These are phyloP conservation scores for Podospora fimiseda DNA, from an alignment of 495 filamentous ascomycete species.

Conservation along the genomic window DNA sequence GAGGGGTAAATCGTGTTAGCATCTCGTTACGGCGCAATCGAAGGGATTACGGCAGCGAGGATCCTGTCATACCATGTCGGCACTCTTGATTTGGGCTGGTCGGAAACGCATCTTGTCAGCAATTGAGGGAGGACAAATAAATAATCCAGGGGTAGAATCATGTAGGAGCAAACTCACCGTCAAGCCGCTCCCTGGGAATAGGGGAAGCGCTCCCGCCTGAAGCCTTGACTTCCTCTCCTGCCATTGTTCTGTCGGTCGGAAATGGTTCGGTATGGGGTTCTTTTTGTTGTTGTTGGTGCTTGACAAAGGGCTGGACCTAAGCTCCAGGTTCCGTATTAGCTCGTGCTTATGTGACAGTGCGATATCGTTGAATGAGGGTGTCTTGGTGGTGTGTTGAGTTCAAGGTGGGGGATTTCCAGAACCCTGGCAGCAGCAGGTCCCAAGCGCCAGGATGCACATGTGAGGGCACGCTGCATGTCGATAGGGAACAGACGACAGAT, in stretches of 20 bases:
- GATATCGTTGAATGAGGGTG: background rate
- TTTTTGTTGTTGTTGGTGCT: background rate
- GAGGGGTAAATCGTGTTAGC: slow-evolving; percentile 21
- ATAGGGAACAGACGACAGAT: too few species aligned
- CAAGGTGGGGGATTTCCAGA: background rate
- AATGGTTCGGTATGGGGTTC: slow-evolving; percentile 1
- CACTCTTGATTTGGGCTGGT: slow-evolving; percentile 89
- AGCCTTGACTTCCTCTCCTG: slow-evolving; percentile 21
- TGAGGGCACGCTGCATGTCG: background rate
- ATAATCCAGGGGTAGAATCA: background rate
- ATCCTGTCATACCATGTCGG: slow-evolving; percentile 95
- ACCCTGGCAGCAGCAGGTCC: background rate
- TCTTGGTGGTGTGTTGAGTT: background rate
- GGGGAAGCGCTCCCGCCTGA: slow-evolving; percentile 19
- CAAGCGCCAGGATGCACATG: background rate
- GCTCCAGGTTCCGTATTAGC: too few species aligned
- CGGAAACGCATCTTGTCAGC: background rate
- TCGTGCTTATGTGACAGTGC: background rate
- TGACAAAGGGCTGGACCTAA: too few species aligned
- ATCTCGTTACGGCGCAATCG: background rate
- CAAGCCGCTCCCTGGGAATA: slow-evolving; percentile 33
- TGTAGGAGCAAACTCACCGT: slow-evolving; percentile 19
- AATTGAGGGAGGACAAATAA: slow-evolving; percentile 5
- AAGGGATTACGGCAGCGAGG: too few species aligned
- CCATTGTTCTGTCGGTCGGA: slow-evolving; percentile 17